These are phyloP conservation scores for Botryosphaeria agaves DNA, from an alignment of 2,329 filamentous ascomycete genomes.

Conservation along the genomic window DNA sequence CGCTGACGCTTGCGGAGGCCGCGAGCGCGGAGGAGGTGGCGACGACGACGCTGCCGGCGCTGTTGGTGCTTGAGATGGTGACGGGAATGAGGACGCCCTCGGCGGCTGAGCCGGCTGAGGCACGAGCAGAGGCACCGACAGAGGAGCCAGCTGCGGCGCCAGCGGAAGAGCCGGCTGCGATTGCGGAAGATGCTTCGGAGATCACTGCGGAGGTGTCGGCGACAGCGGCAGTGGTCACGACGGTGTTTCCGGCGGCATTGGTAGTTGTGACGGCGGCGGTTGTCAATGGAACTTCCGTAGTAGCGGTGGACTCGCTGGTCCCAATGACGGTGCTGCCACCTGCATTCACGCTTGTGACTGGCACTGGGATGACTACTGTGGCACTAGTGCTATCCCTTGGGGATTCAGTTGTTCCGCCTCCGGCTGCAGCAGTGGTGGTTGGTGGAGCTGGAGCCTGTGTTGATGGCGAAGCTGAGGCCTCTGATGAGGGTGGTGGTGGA, in stretches of 20 bases:
- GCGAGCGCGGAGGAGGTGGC: constrained; percentile 19
- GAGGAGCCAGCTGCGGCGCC: constrained; percentile 19
- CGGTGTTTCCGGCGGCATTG: background rate
- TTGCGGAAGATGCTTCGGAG: no score
- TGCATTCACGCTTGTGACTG: background rate
- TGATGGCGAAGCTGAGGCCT: no score
- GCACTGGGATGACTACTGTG: constrained; percentile 1
- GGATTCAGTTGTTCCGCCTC: no score
- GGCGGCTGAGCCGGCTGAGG: constrained; percentile 7
- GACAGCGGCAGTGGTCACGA: background rate
- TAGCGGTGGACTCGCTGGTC: background rate
- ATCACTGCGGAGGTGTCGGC: constrained; percentile 18
- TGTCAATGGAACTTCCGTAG: background rate
- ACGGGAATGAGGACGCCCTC: constrained; percentile 14
- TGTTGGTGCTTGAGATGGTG: constrained; percentile 13
- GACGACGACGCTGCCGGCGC: constrained; percentile 9
- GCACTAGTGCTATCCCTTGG: no score
- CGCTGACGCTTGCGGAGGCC: constrained; percentile 19
- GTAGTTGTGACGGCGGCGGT: background rate
- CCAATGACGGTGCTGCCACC: background rate
- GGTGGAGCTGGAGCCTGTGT: no score
- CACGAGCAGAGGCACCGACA: constrained; percentile 18
- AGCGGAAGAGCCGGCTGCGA: constrained; percentile 14
- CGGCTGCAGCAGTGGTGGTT: no score
- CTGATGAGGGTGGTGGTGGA: constrained; percentile 3